Evolutionary conservation across 2,329 filamentous ascomycete genomes (phyloP), one percentile per base, ranked within the genome.

Genomic region (Fusarium nisikadoi): DNA sequence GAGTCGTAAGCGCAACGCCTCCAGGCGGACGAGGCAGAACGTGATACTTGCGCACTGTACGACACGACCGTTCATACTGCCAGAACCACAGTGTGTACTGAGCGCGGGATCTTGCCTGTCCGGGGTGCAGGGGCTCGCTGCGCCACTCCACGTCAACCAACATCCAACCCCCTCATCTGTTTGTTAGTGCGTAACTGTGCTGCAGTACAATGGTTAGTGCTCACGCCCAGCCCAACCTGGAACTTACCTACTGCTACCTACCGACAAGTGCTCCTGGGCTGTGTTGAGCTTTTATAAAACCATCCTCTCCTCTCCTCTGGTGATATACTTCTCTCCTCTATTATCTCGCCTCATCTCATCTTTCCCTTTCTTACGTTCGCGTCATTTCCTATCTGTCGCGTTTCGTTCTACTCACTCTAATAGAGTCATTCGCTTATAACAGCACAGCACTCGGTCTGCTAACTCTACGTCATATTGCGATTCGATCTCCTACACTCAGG

Each of bases 391-490:
- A 33, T 35, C 47, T 50, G 35, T 68, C 50, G 52, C 46, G 57
- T 41, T 46, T 39, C 62, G 53, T 63, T 25, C 20, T 54, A 52
- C 64, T 47, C 58, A 42, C 56, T 50, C 45, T 12, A 68, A 68
- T 45, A 67, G 71, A 68, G 49, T 55, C 70, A 65, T 49, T 73
- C 67, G 55, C 70, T 73, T 43, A 57, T 33, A 68, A 49, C 19
- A 68, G 55, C 49, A 63, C 11, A 54, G 43, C 45, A 63, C 67
- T 72, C 71, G 56, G 58, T 74, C 60, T 62, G 57, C 49, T 57
- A 69, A 57, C 47, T 64, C 63, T 74, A 74, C 73, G 74, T 76
- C 74, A 76, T 56, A 49, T 76, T 63, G 54, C 59, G 42, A 74
- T 56, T 58, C 55, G 49, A 76, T 52, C 56, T 59, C 50, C 63